phyloP scores from a whole-genome alignment of 2,329 filamentous ascomycete genomes.

The Emydomyces testavorans region DNA sequence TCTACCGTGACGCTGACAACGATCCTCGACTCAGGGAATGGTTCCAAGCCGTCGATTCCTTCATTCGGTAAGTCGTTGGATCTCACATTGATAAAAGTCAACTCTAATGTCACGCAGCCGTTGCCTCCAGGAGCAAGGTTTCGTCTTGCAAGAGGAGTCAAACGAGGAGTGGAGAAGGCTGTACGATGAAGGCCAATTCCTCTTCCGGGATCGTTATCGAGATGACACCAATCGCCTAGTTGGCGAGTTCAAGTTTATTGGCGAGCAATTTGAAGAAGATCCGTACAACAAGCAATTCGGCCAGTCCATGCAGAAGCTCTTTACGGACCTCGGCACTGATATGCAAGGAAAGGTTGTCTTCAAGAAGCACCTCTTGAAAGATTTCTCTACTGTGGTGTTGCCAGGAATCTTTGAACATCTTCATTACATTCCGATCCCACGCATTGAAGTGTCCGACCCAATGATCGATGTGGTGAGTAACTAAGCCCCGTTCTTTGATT shows the following conservation, averaged over 20 bases:
- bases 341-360: conserved; percentile 72
- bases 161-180: conserved; percentile 72
- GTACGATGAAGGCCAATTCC: conserved; percentile 72
- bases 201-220: conserved; percentile 81
- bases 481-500: neutral
- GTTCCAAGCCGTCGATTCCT: conserved; percentile 70
- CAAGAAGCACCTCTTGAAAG: conserved; percentile 87
- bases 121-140: conserved; percentile 80
- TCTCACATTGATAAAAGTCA: neutral
- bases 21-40: conserved; percentile 79
- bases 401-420: conserved; percentile 72
- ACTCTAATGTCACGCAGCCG: conserved; percentile 38
- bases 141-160: conserved; percentile 69
- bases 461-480: conserved; percentile 58
- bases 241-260: conserved; percentile 83
- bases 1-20: conserved; percentile 76
- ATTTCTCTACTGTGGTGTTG: conserved; percentile 74
- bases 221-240: conserved; percentile 73
- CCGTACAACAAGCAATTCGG: conserved; percentile 73
- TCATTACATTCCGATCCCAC: conserved; percentile 82
- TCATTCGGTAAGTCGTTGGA: conserved; percentile 45
- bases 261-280: conserved; percentile 79
- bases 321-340: conserved; percentile 81
- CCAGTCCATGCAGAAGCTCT: conserved; percentile 66
- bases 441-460: conserved; percentile 81